A percentile compares a stretch with the other conserved stretches of the same genome.
These are phyloP conservation scores for Tilletiopsis washingtonensis DNA, from an alignment of 1,284 basidiomycete genomes.

Conservation along the genomic window DNA sequence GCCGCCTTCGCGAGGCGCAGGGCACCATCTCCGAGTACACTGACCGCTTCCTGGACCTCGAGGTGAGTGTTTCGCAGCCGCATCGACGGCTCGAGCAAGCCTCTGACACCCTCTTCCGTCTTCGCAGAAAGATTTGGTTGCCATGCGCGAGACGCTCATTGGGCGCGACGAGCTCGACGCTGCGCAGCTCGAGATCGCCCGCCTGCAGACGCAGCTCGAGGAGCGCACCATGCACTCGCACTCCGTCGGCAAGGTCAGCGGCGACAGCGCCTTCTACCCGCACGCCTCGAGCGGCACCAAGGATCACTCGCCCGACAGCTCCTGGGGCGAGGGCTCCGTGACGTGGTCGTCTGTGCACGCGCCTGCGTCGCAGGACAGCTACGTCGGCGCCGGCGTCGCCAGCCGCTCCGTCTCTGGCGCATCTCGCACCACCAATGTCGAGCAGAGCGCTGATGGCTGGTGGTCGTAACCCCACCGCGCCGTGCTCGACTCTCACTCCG, in stretches of 20 bases:
- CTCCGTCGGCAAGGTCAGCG: background rate
- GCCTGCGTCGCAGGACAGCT: background rate
- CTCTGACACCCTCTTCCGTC: background rate
- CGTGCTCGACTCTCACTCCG: no score
- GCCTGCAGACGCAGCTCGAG: conserved; percentile 12
- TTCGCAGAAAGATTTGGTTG: conserved; percentile 16
- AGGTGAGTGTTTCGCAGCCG: no score
- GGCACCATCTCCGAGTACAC: conserved; percentile 10
- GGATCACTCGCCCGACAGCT: no score
- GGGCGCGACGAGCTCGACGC: conserved; percentile 12
- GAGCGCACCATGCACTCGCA: background rate
- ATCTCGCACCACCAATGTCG: background rate
- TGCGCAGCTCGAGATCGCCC: conserved; percentile 8
- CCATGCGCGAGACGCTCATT: conserved; percentile 24
- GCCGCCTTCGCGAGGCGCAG: background rate
- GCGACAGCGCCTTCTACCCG: background rate
- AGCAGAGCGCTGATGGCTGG: background rate
- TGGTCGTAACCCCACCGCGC: no score
- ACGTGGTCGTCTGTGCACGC: background rate
- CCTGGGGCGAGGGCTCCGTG: no score
- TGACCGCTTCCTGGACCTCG: conserved; percentile 19
- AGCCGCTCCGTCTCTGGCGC: background rate
- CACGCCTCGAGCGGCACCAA: background rate
- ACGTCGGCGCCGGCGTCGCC: background rate
- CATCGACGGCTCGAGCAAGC: background rate